Percentiles rank a stretch among this genome's conserved stretches.
phyloP scores from a whole-genome alignment of 73 alveolate genomes.

The Durusdinium trenchii region DNA sequence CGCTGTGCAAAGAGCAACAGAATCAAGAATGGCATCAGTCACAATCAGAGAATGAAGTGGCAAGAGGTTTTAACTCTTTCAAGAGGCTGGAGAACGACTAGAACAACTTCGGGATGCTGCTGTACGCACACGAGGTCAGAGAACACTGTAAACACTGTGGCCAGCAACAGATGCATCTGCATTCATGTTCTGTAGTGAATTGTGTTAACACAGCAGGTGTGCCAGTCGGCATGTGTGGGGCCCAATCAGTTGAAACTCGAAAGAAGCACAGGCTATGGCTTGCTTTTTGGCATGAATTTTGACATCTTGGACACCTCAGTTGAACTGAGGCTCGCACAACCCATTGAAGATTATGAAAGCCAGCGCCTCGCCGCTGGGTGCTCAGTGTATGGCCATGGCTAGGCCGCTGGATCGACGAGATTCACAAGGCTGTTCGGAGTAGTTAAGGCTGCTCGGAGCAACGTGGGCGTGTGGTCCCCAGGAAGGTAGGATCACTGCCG shows the following conservation, averaged over 20 bases:
- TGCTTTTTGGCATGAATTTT: background rate
- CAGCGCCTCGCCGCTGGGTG: constrained; percentile 24
- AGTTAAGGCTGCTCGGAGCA: constrained; percentile 23
- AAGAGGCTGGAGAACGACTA: constrained; percentile 83
- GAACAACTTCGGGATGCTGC: constrained; percentile 95
- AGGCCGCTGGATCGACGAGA: background rate
- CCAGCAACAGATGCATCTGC: background rate
- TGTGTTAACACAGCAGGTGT: constrained; percentile 30
- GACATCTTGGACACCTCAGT: background rate
- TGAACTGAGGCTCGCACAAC: constrained; percentile 7
- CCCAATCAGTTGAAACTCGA: background rate
- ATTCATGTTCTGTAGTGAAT: background rate
- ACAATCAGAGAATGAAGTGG: background rate
- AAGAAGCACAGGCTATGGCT: background rate
- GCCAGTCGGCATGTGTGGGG: constrained; percentile 78
- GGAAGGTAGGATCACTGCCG: background rate
- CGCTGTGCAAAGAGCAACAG: background rate
- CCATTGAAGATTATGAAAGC: constrained; percentile 40
- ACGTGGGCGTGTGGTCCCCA: background rate
- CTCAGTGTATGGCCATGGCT: background rate
- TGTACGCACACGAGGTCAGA: constrained; percentile 65
- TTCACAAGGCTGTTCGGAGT: background rate
- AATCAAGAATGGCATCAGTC: background rate
- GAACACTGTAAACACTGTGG: background rate
- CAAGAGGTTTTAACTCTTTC: too few relatives aligned